Conservation (phyloP, 768 basidiomycete species). For the Boletus reticuloceps region DNA sequence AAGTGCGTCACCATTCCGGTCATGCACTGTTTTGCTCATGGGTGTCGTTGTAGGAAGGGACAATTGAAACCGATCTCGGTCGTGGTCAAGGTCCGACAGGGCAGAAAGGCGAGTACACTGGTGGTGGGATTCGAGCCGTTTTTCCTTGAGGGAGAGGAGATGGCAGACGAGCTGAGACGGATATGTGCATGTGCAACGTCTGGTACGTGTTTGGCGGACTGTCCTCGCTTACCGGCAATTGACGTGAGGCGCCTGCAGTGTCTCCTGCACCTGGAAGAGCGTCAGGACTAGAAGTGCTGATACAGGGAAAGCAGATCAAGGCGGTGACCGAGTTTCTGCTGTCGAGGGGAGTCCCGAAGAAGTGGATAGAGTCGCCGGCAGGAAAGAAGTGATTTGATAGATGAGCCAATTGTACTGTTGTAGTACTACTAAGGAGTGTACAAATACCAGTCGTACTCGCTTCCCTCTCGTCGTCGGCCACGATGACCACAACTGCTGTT, state of each 20-base stretch:
- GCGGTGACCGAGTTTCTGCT: conserved; percentile 65
- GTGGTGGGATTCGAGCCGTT: conserved; percentile 82
- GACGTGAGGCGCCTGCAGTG: conserved; percentile 38
- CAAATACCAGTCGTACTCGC: not conserved
- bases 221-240: not conserved
- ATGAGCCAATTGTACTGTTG: too few relatives aligned
- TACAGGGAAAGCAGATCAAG: conserved; percentile 81
- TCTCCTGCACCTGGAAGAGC: conserved; percentile 58
- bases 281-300: conserved; percentile 65
- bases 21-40: not conserved
- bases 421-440: too few relatives aligned
- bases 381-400: conserved; percentile 47
- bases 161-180: conserved; percentile 77
- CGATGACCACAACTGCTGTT: conserved; percentile 9
- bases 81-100: conserved; percentile 69
- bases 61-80: conserved; percentile 67
- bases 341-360: conserved; percentile 72
- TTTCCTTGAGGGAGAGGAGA: conserved; percentile 60
- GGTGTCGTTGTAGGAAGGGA: conserved; percentile 60
- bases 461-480: not conserved
- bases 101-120: conserved; percentile 71
- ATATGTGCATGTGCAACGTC: conserved; percentile 79
- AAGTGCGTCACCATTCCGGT: conserved; percentile 47
- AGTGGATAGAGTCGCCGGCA: conserved; percentile 63
- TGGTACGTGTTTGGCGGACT: conserved; percentile 39